phyloP scores from a whole-genome alignment of 1,284 basidiomycete genomes.

The Papiliotrema nemorosa region DNA sequence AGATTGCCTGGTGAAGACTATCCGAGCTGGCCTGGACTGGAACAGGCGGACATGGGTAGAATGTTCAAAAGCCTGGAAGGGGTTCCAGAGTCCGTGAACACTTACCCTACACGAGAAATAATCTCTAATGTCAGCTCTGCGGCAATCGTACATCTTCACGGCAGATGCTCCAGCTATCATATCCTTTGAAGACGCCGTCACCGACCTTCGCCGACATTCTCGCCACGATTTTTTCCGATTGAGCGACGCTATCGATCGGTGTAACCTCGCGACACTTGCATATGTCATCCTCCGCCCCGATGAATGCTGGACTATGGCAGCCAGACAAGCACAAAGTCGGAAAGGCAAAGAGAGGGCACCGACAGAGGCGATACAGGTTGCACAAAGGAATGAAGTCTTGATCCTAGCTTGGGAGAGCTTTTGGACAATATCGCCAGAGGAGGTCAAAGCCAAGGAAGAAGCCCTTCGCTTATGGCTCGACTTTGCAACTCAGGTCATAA shows the following conservation, averaged over 20 bases:
- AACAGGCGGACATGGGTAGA: slow-evolving; percentile 4
- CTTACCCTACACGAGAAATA: too few species aligned
- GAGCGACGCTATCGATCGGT: slow-evolving; percentile 11
- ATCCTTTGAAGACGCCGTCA: slow-evolving; percentile 9
- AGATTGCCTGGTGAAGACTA: slow-evolving; percentile 25
- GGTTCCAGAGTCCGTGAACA: slow-evolving; percentile 9
- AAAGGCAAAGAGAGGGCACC: slow-evolving; percentile 5
- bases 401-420: slow-evolving; percentile 31
- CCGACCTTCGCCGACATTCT: background rate
- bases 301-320: too few species aligned
- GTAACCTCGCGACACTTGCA: slow-evolving; percentile 32
- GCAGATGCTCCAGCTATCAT: slow-evolving; percentile 21
- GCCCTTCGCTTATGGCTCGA: slow-evolving; percentile 34
- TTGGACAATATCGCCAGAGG: slow-evolving; percentile 25
- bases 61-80: slow-evolving; percentile 16
- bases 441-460: slow-evolving; percentile 12
- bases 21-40: slow-evolving; percentile 9
- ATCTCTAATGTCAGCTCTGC: slow-evolving; percentile 11
- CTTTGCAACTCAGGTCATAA: slow-evolving; percentile 30
- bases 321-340: slow-evolving; percentile 2
- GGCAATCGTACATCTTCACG: slow-evolving; percentile 22
- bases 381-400: slow-evolving; percentile 21
- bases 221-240: background rate
- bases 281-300: slow-evolving; percentile 29
- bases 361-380: slow-evolving; percentile 6